These are phyloP conservation scores for Trebouxia sp. DNA, from an alignment of 139 green algal species.

Conservation along the genomic window DNA sequence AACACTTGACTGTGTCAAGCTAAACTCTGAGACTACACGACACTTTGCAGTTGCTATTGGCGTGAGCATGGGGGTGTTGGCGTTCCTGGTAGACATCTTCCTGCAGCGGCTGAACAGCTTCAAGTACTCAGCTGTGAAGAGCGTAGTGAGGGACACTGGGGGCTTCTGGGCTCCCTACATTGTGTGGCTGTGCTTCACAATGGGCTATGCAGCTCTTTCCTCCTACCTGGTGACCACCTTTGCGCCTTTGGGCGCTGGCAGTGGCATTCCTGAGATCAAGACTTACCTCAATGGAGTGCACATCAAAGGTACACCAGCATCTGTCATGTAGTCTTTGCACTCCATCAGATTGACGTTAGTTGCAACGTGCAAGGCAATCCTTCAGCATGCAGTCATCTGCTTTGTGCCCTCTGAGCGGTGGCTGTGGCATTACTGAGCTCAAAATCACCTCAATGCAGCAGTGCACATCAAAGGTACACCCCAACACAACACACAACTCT, in stretches of 20 bases:
- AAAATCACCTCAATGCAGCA: background rate
- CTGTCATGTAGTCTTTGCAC: too few species aligned
- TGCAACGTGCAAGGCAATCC: too few species aligned
- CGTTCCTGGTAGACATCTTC: constrained; percentile 60
- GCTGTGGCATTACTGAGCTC: background rate
- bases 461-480: constrained; percentile 53
- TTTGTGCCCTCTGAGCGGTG: background rate
- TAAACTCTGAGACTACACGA: background rate
- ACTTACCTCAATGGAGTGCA: constrained; percentile 82
- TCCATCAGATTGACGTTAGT: too few species aligned
- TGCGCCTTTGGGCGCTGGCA: constrained; percentile 67
- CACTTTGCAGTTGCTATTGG: constrained; percentile 53
- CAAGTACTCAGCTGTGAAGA: constrained; percentile 41
- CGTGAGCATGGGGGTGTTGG: constrained; percentile 50
- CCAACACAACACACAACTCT: too few species aligned
- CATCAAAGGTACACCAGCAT: constrained; percentile 44
- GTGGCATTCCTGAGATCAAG: constrained; percentile 79
- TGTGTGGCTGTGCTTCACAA: constrained; percentile 25
- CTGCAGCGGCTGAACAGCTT: constrained; percentile 54
- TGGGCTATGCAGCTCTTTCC: constrained; percentile 35
- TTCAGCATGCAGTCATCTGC: too few species aligned
- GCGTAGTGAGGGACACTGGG: constrained; percentile 25
- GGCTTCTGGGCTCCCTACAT: constrained; percentile 39
- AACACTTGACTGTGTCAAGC: too few species aligned
- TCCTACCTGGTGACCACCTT: constrained; percentile 61